A percentile compares a stretch with the other conserved stretches of the same genome.
Conservation (phyloP, 768 basidiomycete species). For the Hysterangium stoloniferum region DNA sequence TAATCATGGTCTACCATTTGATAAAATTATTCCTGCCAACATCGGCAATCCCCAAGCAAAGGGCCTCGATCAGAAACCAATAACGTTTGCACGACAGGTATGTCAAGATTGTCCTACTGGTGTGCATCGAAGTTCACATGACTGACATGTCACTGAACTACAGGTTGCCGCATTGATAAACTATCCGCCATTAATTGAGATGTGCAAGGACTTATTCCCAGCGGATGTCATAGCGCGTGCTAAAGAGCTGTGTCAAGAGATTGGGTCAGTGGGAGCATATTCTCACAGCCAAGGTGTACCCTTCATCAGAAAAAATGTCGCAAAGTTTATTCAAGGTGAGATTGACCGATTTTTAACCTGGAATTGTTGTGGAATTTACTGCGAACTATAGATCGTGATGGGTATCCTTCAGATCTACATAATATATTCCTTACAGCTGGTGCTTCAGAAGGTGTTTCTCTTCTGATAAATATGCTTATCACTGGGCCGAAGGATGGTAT, state of each 20-base stretch:
- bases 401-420: conserved; percentile 70
- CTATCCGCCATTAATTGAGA: conserved; percentile 74
- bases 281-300: conserved; percentile 92
- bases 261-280: conserved; percentile 92
- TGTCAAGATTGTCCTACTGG: conserved; percentile 16
- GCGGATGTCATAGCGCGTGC: conserved; percentile 80
- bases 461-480: conserved; percentile 75
- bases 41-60: conserved; percentile 98
- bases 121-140: too few relatives aligned
- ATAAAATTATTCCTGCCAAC: conserved; percentile 86
- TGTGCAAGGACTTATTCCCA: conserved; percentile 64
- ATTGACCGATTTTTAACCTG: too few relatives aligned
- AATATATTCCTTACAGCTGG: conserved; percentile 94
- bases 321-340: conserved; percentile 81
- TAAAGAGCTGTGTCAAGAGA: conserved; percentile 69
- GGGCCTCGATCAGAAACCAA: conserved; percentile 85
- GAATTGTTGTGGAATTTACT: too few relatives aligned
- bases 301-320: conserved; percentile 79
- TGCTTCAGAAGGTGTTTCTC: conserved; percentile 90
- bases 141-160: background rate
- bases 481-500: conserved; percentile 60
- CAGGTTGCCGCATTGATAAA: conserved; percentile 89
- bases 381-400: conserved; percentile 66
- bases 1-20: conserved; percentile 66
- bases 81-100: conserved; percentile 91